These are phyloP conservation scores for Verticillium nubilum DNA, from an alignment of 2,329 filamentous ascomycete genomes.

Conservation along the genomic window DNA sequence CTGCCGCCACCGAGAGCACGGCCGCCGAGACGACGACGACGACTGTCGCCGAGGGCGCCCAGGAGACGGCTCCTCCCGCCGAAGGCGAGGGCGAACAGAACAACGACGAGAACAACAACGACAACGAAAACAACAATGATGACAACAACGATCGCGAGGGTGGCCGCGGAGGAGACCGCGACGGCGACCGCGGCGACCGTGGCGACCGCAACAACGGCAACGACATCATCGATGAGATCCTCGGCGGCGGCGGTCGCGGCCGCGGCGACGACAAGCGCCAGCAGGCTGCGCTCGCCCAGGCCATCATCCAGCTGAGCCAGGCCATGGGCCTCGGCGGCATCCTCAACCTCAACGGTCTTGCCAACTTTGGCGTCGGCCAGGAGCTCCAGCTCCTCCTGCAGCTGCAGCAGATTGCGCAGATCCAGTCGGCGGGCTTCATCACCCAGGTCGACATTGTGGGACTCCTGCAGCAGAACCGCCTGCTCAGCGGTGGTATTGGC, in stretches of 20 bases:
- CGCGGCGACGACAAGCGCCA: conserved; percentile 7
- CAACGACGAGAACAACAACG: conserved; percentile 17
- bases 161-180: not conserved
- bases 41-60: conserved; percentile 2
- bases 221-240: conserved; percentile 4
- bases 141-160: conserved; percentile 3
- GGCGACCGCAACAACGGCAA: conserved; percentile 5
- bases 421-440: conserved; percentile 17
- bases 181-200: not conserved
- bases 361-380: conserved; percentile 20
- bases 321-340: conserved; percentile 20
- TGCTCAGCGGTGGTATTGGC: conserved; percentile 10
- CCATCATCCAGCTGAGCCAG: conserved; percentile 18
- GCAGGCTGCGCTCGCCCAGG: conserved; percentile 9
- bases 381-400: conserved; percentile 19
- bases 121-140: conserved; percentile 20
- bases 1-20: not conserved
- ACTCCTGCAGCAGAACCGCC: conserved; percentile 16
- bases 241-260: conserved; percentile 7
- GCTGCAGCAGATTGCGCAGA: conserved; percentile 19
- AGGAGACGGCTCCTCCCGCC: conserved; percentile 8
- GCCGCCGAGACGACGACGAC: not conserved
- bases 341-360: conserved; percentile 19
- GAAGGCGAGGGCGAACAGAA: conserved; percentile 7
- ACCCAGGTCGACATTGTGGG: conserved; percentile 14